Evolutionary conservation across 2,329 filamentous ascomycete species (phyloP), one percentile per base, ranked within the genome.

Genomic region (Alternaria sp.): DNA sequence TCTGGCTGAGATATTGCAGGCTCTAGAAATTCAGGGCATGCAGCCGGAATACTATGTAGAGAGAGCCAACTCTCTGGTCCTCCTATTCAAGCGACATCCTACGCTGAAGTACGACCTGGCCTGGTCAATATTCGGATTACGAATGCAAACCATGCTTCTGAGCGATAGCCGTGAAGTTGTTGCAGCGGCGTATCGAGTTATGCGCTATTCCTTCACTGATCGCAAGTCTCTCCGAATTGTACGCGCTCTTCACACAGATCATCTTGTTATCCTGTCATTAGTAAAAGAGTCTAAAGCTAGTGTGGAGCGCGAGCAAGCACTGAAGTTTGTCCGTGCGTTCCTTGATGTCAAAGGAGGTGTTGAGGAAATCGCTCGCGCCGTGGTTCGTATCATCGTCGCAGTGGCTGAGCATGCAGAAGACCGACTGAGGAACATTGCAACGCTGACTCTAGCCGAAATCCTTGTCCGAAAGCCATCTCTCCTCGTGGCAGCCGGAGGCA

Each of bases 261-360:
- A 93, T 70, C 84, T 98, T 20, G 94, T 97, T 28, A 93, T 97
- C 39, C 84, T 94, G 71, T 98, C 95, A 1, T 83, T 99, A 34
- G 93, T 96, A 66, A 98, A 98, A 76, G 95, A 98, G 77, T 91
- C 91, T 73, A 98, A 97, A 78, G 92, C 94, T n/a, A 94, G 94
- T 69, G 92, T 99, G 18, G 95, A 99, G 81, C 88, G 96, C 54
- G 95, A 99, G 78, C 95, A 99, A 79, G 95, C 95, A 12, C 83
- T 99, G 71, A 99, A 99, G 77, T 97, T 99, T 76, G 90, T 98
- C 26, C 88, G 95, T 60, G 92, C 94, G 9, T 99, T 99, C 73
- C 83, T 99, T 3, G 95, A 99, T 75, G 93, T 98, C 65, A 97
- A 97, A 75, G 92, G 93, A 64, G 95, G 95, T 11, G 89, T 96